phyloP scores from a whole-genome alignment of 2,329 filamentous ascomycete genomes.

The Alternaria metachromatica region DNA sequence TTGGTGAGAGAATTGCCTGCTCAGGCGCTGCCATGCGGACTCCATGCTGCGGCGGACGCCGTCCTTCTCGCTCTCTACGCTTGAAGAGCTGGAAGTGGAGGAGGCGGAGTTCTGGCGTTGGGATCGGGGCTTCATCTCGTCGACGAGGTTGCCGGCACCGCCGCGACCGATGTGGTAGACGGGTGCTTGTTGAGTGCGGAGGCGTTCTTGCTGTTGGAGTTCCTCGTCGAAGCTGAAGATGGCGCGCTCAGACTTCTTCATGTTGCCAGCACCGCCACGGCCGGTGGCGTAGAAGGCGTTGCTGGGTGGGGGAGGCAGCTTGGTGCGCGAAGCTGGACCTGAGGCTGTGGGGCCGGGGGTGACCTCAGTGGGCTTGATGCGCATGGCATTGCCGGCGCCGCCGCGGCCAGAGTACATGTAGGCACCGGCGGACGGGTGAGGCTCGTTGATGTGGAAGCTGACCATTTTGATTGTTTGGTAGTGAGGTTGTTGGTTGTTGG shows the following conservation, averaged over 20 bases:
- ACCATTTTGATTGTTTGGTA: conserved; percentile 40
- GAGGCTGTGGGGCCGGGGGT: conserved; percentile 55
- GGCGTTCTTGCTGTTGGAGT: conserved; percentile 63
- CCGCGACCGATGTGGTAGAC: conserved; percentile 70
- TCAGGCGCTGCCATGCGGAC: conserved; percentile 45
- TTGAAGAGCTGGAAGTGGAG: conserved; percentile 25
- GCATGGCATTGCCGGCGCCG: conserved; percentile 65
- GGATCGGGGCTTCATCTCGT: conserved; percentile 45
- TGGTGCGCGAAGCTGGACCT: conserved; percentile 57
- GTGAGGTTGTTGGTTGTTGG: conserved; percentile 10
- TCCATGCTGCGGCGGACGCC: conserved; percentile 45
- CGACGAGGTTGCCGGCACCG: conserved; percentile 63
- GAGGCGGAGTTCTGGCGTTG: conserved; percentile 40
- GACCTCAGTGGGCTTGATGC: conserved; percentile 61
- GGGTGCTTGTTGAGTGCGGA: conserved; percentile 62
- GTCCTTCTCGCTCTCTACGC: conserved; percentile 35
- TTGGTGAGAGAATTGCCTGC: conserved; percentile 42
- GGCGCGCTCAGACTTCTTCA: conserved; percentile 60
- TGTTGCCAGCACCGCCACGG: conserved; percentile 72
- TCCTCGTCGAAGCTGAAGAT: conserved; percentile 75
- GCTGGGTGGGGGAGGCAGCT: conserved; percentile 55
- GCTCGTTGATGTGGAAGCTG: conserved; percentile 65
- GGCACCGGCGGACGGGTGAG: conserved; percentile 63
- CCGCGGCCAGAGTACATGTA: conserved; percentile 63
- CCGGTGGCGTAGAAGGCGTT: conserved; percentile 67